Conservation (phyloP, 108 stramenopile species). For the Aurantiochytrium sp. region DNA sequence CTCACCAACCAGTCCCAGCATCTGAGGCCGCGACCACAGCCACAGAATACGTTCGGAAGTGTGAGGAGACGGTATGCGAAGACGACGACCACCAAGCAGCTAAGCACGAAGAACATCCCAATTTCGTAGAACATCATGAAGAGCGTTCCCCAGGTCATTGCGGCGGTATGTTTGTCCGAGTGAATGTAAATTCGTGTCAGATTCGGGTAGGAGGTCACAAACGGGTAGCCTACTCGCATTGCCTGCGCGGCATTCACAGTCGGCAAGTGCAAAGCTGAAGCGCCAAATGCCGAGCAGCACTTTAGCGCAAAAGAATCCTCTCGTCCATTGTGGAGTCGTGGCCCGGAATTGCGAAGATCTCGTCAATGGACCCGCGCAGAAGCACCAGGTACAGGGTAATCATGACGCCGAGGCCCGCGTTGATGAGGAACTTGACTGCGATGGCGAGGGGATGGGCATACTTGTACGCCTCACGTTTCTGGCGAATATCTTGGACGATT, state of each 20-base stretch:
- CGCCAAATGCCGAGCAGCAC: neutral
- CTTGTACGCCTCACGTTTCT: neutral
- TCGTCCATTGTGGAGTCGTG: neutral
- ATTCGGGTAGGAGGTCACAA: neutral
- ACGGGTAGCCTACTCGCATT: neutral
- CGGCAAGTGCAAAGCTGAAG: neutral
- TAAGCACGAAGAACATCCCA: neutral
- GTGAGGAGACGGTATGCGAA: neutral
- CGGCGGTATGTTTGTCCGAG: neutral
- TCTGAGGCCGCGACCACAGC: too few species aligned
- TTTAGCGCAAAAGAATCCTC: neutral
- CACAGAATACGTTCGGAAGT: too few species aligned
- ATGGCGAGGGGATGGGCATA: neutral
- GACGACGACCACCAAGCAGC: neutral
- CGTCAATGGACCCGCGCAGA: neutral
- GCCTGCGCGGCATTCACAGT: neutral
- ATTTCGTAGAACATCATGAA: neutral
- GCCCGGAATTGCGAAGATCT: neutral
- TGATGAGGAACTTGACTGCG: neutral
- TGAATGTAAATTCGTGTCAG: neutral
- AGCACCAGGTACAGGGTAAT: neutral
- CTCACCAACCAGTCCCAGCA: neutral
- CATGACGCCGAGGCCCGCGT: neutral
- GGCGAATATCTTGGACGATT: neutral
- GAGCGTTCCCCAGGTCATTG: neutral